Percentiles rank a stretch among this genome's conserved stretches.
Conservation (phyloP, 169 alveolate species). For the Cryptosporidium bovis region DNA sequence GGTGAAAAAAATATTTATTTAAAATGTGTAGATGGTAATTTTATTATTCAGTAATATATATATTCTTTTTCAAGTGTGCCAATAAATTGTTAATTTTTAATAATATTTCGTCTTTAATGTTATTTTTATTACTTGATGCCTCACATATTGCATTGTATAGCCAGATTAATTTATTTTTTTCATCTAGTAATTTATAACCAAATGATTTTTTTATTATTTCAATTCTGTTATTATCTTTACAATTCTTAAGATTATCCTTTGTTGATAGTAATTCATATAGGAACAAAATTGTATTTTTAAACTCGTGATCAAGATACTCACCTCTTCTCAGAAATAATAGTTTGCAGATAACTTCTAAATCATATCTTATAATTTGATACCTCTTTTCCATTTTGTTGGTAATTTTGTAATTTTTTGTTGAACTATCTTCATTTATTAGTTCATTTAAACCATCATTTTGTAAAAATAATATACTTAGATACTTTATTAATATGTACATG, state of each 20-base stretch:
- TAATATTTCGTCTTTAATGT: neutral
- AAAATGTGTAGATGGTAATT: neutral
- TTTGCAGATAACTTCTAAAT: too few species aligned
- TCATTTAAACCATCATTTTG: neutral
- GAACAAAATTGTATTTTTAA: too few species aligned
- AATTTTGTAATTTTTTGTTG: neutral
- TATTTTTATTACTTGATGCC: neutral
- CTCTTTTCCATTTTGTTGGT: neutral
- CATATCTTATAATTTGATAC: neutral
- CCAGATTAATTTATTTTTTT: neutral
- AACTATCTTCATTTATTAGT: neutral
- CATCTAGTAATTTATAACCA: neutral
- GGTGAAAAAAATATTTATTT: neutral
- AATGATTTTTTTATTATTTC: neutral
- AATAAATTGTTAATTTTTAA: neutral
- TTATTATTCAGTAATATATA: too few species aligned
- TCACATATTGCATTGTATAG: neutral
- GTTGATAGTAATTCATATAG: too few species aligned
- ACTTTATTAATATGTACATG: neutral
- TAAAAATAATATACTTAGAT: neutral
- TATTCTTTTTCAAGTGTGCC: too few species aligned
- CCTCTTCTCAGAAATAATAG: too few species aligned
- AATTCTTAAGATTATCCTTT: neutral
- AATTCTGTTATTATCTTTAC: neutral
- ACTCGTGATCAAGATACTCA: too few species aligned